Percentiles rank a stretch among this genome's conserved stretches.
phyloP scores from a whole-genome alignment of 495 filamentous ascomycete species.

The Lophiotrema nucula region DNA sequence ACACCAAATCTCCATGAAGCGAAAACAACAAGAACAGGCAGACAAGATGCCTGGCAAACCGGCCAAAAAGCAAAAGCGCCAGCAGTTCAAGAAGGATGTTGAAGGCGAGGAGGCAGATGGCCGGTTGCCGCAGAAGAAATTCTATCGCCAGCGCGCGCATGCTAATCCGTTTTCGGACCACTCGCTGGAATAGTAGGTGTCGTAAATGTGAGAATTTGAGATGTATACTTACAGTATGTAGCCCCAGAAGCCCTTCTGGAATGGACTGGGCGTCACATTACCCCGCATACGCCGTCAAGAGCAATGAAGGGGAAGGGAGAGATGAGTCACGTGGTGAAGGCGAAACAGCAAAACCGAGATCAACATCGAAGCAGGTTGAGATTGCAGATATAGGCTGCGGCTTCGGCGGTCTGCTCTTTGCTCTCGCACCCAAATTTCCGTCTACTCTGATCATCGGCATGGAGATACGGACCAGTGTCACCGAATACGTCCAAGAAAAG shows the following conservation, averaged over 20 bases:
- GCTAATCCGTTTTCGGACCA: constrained; percentile 98
- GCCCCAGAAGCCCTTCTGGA: constrained; percentile 72
- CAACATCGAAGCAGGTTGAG: constrained; percentile 68
- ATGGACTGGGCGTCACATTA: constrained; percentile 92
- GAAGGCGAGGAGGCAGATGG: constrained; percentile 34
- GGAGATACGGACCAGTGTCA: constrained; percentile 87
- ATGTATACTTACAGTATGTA: constrained; percentile 40
- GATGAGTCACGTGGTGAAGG: constrained; percentile 28
- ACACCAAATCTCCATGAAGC: neutral
- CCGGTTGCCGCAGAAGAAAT: constrained; percentile 82
- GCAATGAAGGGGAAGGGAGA: constrained; percentile 6
- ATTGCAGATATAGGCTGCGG: constrained; percentile 98
- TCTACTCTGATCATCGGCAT: constrained; percentile 74
- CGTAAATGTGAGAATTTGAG: constrained; percentile 14
- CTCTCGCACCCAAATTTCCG: constrained; percentile 76
- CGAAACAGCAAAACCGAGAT: constrained; percentile 27
- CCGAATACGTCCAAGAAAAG: constrained; percentile 82
- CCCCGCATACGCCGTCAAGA: constrained; percentile 60
- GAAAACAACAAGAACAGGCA: neutral
- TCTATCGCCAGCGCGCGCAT: constrained; percentile 93
- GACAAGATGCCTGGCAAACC: constrained; percentile 52
- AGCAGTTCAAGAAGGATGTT: constrained; percentile 61
- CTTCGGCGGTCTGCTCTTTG: constrained; percentile 87
- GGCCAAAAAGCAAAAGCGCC: constrained; percentile 70
- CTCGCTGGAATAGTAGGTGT: constrained; percentile 70